Base-by-base conservation (phyloP, 176 grass and related monocot genomes). In the Aegilops bicornis region DNA sequence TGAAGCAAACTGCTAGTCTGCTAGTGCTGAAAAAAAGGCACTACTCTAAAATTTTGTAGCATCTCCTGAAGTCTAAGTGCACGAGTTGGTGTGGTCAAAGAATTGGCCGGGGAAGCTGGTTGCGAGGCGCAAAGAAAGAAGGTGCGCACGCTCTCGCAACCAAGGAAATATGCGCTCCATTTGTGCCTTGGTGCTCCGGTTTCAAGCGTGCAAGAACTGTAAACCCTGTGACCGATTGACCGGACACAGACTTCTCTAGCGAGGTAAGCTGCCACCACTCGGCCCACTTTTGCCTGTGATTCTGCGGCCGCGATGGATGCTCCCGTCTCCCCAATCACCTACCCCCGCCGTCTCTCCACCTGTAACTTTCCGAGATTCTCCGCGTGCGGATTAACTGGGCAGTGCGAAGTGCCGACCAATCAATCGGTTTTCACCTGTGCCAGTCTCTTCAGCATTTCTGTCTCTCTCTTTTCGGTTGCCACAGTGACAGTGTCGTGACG, bases 41-140 rank as follows among this genome's bases (percentile, higher is more conserved):
- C 35, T 17, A 14, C 10, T 19, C 50, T 10, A 62, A 62, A 25
- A 48, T 63, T 48, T 15, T 66, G 20, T 11, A 37, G 10, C 20
- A 54, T 54, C 50, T 25, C 64, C 45, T 11, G 11, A 64, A 37
- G 79, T 71, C 29, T 50, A 69, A 56, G n/a, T 29, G 64, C 62
- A 52, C 25, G 22, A 83, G 72, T 40, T 64, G 31, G 36, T 64
- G 73, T 10, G 32, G 84, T 90, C 84, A 87, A 58, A 87, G 45
- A 83, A 79, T 52, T 77, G 72, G 31, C 31, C 23, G 24, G 52
- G 42, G 37, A 81, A 54, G 50, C 6, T 52, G 48, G 48, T 19
- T 54, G 50, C 50, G 50, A 54, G 50, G 50, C 1, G 50, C 50
- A 7, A 54, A 17, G 50, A 54, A 54, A 54, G 16, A 54, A 54